Evolutionary conservation across 768 basidiomycete species (phyloP), one percentile per base, ranked within the genome.

Genomic region (Russula griseocarnosa): DNA sequence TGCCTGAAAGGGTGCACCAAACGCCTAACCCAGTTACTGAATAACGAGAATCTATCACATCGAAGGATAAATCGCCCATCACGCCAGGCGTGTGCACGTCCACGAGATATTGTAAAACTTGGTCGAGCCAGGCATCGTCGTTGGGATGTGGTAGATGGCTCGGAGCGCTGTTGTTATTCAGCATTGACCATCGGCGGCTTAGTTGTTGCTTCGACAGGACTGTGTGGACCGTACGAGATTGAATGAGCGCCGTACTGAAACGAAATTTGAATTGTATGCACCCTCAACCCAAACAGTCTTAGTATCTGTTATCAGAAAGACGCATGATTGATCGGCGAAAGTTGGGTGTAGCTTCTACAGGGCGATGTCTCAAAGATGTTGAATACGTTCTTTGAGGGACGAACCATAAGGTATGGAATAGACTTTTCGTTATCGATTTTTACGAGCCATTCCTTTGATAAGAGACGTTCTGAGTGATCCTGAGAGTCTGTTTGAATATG

Each of bases 241-340:
- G 68, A 30, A 49, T 54, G 16, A 44, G 53, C 32, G 11, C 28
- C 30, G 6, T 7, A 59, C 36, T 24, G 59, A 62, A 60, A 55
- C 55, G 8, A 20, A 42, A 32, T 34, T 63, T 58, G 52, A 56
- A 67, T 36, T 58, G 63, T 1, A 62, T 60, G 59, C 67, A 88
- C 90, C 86, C 84, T 92, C 90, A 16, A 77, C 79, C 88, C 88
- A 92, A 11, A 86, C 85, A 26, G 76, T 78, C 71, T 83, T 88
- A 14, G 87, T 91, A 73, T 92, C 90, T 13, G 90, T 90, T 57
- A 90, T 71, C 69, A 92, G 70, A 53, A 90, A 71, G 63, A 75
- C 79, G 69, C 87, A 88, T 24, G 79, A 78, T 55, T 82, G 74
- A 69, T 90, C 84, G 22, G 79, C 78, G 3, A 79, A 71, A 4